These are phyloP conservation scores for Penicillium sp. DNA, from an alignment of 2,329 filamentous ascomycete species.

Conservation along the genomic window DNA sequence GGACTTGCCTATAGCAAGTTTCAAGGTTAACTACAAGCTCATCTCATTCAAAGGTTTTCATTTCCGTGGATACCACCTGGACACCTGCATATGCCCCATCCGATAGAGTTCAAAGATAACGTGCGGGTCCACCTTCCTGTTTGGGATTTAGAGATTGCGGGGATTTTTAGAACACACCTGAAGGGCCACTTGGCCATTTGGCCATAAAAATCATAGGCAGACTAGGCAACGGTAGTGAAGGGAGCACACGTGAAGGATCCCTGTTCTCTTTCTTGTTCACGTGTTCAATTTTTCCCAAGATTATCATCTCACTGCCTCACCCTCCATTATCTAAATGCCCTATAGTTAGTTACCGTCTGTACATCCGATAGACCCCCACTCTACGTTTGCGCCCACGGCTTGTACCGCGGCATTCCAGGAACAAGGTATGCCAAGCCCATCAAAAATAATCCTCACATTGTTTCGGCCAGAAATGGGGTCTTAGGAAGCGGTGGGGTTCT, in stretches of 20 bases:
- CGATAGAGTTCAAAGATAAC: slow-evolving; percentile 2
- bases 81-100: not conserved
- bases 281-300: not conserved
- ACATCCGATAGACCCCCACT: not conserved
- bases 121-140: slow-evolving; percentile 10
- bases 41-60: not conserved
- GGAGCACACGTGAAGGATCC: slow-evolving; percentile 16
- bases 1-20: slow-evolving; percentile 8
- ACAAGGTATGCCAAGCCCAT: slow-evolving; percentile 20
- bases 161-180: not conserved
- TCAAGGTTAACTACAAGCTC: not conserved
- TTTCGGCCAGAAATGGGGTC: slow-evolving; percentile 8
- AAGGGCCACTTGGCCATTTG: too few species aligned
- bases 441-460: slow-evolving; percentile 3
- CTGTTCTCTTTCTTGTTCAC: not conserved
- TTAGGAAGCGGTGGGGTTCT: slow-evolving; percentile 22
- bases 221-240: slow-evolving; percentile 21
- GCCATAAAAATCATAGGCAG: too few species aligned
- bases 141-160: slow-evolving; percentile 3
- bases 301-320: not conserved
- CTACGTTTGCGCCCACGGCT: not conserved
- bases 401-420: slow-evolving; percentile 18
- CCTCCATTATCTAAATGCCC: slow-evolving; percentile 22
- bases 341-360: slow-evolving; percentile 12
- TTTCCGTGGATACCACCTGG: not conserved